These are phyloP conservation scores for Triticum urartu DNA, from an alignment of 176 grass and related monocot genomes.

Conservation along the genomic window DNA sequence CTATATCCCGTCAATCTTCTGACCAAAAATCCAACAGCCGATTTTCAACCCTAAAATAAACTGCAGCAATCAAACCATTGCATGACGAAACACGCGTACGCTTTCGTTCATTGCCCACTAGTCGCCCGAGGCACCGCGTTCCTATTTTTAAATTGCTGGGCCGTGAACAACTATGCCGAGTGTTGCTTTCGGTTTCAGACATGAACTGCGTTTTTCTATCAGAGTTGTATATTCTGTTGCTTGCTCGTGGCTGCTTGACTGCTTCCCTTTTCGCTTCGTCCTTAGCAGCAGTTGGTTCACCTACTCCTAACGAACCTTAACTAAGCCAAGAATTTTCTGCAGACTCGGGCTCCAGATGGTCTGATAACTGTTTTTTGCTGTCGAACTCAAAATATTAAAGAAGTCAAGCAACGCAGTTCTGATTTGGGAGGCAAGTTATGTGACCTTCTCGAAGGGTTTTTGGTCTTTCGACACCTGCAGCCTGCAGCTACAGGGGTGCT, in stretches of 20 bases:
- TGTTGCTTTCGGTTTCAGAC: background rate
- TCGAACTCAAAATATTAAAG: background rate
- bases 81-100: background rate
- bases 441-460: background rate
- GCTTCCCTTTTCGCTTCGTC: background rate
- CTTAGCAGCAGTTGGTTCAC: slow-evolving; percentile 12
- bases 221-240: background rate
- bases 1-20: background rate
- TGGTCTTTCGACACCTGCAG: background rate
- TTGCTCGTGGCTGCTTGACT: background rate
- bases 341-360: background rate
- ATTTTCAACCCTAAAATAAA: background rate
- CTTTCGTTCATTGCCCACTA: background rate
- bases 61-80: background rate
- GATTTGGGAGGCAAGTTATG: background rate
- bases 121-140: background rate
- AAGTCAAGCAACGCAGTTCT: background rate
- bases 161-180: background rate
- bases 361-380: background rate
- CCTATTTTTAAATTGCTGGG: background rate
- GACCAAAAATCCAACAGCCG: background rate
- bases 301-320: slow-evolving; percentile 22
- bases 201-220: background rate
- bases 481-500: background rate
- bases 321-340: background rate